Conservation (phyloP, 2,329 filamentous ascomycete species). For the Penicillium occitanis region DNA sequence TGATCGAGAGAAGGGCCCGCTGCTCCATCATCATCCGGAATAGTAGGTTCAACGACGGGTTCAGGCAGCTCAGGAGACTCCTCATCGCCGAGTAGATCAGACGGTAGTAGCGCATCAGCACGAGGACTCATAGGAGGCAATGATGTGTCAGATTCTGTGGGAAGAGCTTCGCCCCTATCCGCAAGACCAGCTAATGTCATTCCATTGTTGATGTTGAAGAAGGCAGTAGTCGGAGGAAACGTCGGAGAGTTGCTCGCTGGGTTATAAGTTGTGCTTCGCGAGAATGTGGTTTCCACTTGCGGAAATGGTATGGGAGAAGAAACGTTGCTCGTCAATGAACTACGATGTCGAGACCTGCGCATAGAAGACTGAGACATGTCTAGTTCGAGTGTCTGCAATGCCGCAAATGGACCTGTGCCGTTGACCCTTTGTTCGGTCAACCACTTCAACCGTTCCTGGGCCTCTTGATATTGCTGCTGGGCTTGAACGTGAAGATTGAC, state of each 20-base stretch:
- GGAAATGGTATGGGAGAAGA: slow-evolving; percentile 48
- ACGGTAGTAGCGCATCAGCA: slow-evolving; percentile 61
- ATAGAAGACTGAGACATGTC: slow-evolving; percentile 43
- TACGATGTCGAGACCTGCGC: slow-evolving; percentile 47
- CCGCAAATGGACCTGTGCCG: slow-evolving; percentile 40
- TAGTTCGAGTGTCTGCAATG: slow-evolving; percentile 44
- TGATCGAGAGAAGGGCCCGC: slow-evolving; percentile 27
- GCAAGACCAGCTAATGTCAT: slow-evolving; percentile 55
- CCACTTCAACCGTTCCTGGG: slow-evolving; percentile 48
- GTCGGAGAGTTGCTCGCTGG: slow-evolving; percentile 54
- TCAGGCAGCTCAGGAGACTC: slow-evolving; percentile 41
- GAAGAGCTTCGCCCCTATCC: slow-evolving; percentile 39
- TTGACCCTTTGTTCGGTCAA: slow-evolving; percentile 40
- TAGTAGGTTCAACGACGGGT: slow-evolving; percentile 26
- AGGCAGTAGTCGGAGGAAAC: slow-evolving; percentile 50
- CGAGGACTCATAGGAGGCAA: slow-evolving; percentile 64
- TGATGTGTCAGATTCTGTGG: slow-evolving; percentile 55
- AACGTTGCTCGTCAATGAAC: slow-evolving; percentile 49
- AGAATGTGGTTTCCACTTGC: slow-evolving; percentile 41
- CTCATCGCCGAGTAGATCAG: slow-evolving; percentile 61
- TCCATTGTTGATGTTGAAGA: slow-evolving; percentile 64
- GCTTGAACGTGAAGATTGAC: slow-evolving; percentile 44
- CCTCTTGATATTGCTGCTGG: slow-evolving; percentile 48
- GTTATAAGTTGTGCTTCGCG: slow-evolving; percentile 48
- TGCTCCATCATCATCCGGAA: slow-evolving; percentile 30